Percentiles rank a stretch among this genome's conserved stretches.
Conservation (phyloP, 208 protist genomes). For the Porcisia hertigi region DNA sequence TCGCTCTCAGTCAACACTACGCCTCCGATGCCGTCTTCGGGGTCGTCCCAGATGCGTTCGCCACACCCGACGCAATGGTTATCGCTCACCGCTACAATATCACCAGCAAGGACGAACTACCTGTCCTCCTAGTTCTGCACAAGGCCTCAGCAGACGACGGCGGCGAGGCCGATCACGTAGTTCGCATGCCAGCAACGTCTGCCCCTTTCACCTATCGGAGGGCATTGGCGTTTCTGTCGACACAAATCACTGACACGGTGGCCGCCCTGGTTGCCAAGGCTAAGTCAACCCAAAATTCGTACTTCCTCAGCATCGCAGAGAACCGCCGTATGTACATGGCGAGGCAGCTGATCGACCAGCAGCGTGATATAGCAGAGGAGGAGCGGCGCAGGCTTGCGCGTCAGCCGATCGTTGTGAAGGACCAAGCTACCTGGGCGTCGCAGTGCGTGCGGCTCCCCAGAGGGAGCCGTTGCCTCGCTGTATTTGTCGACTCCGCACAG, state of each 20-base stretch:
- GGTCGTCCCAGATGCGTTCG: conserved; percentile 41
- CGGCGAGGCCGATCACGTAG: conserved; percentile 22
- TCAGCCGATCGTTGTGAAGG: conserved; percentile 14
- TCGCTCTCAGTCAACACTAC: conserved; percentile 34
- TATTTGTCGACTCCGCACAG: conserved; percentile 25
- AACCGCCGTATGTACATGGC: conserved; percentile 17
- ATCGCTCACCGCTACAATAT: conserved; percentile 45
- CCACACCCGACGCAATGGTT: neutral
- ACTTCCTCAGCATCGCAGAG: conserved; percentile 13
- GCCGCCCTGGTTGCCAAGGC: conserved; percentile 5
- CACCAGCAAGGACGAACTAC: conserved; percentile 20
- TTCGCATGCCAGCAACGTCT: conserved; percentile 14
- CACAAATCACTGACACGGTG: conserved; percentile 20
- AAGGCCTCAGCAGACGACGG: conserved; percentile 2
- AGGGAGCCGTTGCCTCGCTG: conserved; percentile 34
- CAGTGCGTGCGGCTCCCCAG: conserved; percentile 25
- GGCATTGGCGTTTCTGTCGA: conserved; percentile 11
- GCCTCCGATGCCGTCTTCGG: conserved; percentile 40
- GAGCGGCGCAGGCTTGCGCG: conserved; percentile 9
- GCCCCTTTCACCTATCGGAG: conserved; percentile 10
- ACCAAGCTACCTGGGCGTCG: conserved; percentile 30
- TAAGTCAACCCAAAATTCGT: conserved; percentile 6
- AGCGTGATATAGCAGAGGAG: conserved; percentile 21
- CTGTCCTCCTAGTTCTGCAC: conserved; percentile 38
- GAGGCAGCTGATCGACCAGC: conserved; percentile 16